Conservation (phyloP, 768 basidiomycete genomes). For the Cyathus striatus region DNA sequence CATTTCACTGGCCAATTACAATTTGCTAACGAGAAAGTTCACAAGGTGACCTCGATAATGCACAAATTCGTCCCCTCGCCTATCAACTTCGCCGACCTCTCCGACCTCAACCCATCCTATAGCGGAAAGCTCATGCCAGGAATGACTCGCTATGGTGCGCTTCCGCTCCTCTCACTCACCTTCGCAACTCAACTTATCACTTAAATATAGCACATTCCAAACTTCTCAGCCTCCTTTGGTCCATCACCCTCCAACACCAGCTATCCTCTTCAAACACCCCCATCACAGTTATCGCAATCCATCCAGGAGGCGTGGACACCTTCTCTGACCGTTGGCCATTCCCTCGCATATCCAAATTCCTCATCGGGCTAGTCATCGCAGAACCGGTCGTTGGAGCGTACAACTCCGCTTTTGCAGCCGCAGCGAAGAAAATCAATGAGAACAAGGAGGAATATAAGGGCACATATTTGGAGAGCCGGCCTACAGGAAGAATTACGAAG, state of each 20-base stretch:
- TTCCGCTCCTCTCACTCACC: background rate
- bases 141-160: conserved; percentile 14
- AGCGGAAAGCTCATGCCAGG: conserved; percentile 7
- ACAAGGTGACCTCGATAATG: conserved; percentile 14
- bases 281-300: conserved; percentile 14
- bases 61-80: conserved; percentile 12
- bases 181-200: background rate
- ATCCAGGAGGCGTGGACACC: conserved; percentile 25
- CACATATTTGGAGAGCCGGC: conserved; percentile 6
- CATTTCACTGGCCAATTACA: too few relatives aligned
- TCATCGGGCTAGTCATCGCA: conserved; percentile 13
- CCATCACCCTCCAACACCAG: background rate
- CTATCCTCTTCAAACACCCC: conserved; percentile 4
- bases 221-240: conserved; percentile 8
- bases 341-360: conserved; percentile 6
- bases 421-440: conserved; percentile 13
- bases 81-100: conserved; percentile 12
- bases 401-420: conserved; percentile 22
- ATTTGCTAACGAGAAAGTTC: too few relatives aligned
- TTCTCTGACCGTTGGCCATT: conserved; percentile 17
- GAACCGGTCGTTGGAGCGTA: conserved; percentile 17
- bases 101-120: conserved; percentile 14
- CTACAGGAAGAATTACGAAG: conserved; percentile 11
- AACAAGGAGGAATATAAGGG: conserved; percentile 16
- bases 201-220: conserved; percentile 12